A percentile compares a stretch with the other conserved stretches of the same genome.
Conservation (phyloP, 805 yeast genomes). For the Candida vartiovaarae region DNA sequence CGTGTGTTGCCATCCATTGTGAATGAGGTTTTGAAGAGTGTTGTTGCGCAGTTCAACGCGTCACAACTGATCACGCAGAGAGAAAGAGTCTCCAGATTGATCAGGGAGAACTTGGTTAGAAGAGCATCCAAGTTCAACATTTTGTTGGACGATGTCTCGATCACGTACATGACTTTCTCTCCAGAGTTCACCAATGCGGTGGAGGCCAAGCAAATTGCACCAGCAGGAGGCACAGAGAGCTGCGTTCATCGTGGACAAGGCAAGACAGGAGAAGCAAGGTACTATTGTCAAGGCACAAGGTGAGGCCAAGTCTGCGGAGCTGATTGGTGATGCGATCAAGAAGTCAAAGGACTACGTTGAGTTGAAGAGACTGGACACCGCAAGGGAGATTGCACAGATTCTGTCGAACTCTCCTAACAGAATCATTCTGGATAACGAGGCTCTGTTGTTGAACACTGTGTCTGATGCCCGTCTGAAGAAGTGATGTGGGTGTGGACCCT, state of each 20-base stretch:
- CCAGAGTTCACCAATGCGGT: constrained; percentile 98
- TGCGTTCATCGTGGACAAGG: constrained; percentile 93
- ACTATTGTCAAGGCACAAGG: constrained; percentile 96
- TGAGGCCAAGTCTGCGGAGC: constrained; percentile 96
- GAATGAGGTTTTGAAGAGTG: constrained; percentile 92
- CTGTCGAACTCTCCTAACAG: constrained; percentile 85
- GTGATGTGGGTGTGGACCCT: constrained; percentile 2
- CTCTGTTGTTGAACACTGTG: constrained; percentile 83
- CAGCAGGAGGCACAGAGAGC: constrained; percentile 99
- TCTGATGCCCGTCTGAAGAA: constrained; percentile 57
- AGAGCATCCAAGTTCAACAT: constrained; percentile 89
- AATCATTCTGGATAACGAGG: constrained; percentile 85
- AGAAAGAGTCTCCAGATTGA: constrained; percentile 88
- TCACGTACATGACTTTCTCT: constrained; percentile 93
- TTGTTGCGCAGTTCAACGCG: constrained; percentile 97
- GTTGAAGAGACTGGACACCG: constrained; percentile 93
- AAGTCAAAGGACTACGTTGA: constrained; percentile 95
- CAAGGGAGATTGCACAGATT: constrained; percentile 87
- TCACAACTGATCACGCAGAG: constrained; percentile 98
- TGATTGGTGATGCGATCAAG: constrained; percentile 98
- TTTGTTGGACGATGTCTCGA: constrained; percentile 87
- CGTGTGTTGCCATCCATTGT: constrained; percentile 97
- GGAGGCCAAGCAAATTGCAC: constrained; percentile 98
- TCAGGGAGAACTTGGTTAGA: constrained; percentile 83
- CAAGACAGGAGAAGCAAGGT: constrained; percentile 96